Evolutionary conservation across 75 land plant species (phyloP).

Genomic region (Ceratopteris richardii): DNA sequence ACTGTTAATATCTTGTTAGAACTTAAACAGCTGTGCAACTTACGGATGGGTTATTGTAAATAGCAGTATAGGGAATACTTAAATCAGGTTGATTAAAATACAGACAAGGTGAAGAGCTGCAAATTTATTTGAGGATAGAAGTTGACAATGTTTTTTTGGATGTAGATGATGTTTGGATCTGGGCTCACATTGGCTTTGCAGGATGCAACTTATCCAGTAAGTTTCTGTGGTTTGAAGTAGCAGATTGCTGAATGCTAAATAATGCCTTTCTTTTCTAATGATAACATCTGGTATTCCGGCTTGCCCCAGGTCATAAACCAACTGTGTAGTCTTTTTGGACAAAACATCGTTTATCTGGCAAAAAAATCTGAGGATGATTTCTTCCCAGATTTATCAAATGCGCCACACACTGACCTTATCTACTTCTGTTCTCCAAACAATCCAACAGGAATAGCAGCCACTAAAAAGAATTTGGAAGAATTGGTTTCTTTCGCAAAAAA

Average conservation of each 20-base stretch:
- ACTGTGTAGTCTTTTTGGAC: slow-evolving; percentile 8
- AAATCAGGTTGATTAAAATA: no score
- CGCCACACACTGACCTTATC: slow-evolving; percentile 33
- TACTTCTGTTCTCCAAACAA: slow-evolving; percentile 40
- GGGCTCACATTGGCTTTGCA: slow-evolving; percentile 27
- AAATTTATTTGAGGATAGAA: no score
- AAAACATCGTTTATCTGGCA: slow-evolving; percentile 26
- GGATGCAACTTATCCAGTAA: slow-evolving; percentile 36
- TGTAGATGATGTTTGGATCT: slow-evolving; percentile 35
- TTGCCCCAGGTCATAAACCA: neutral
- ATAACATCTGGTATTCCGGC: no score
- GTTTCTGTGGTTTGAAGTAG: slow-evolving; percentile 1
- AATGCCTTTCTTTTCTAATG: neutral
- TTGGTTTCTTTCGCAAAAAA: slow-evolving; percentile 31
- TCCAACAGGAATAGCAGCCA: slow-evolving; percentile 31
- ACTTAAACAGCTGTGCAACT: no score
- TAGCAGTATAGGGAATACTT: no score
- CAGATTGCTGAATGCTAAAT: neutral
- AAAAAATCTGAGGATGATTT: slow-evolving; percentile 27
- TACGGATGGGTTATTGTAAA: no score
- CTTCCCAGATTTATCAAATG: slow-evolving; percentile 28
- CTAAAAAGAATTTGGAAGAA: slow-evolving; percentile 25
- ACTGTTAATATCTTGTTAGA: no score
- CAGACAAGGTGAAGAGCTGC: no score
- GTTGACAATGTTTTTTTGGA: no score